A percentile compares a stretch with the other conserved stretches of the same genome.
Evolutionary conservation across 257 asterid species (phyloP).

Genomic region (Solanum chmielewskii): DNA sequence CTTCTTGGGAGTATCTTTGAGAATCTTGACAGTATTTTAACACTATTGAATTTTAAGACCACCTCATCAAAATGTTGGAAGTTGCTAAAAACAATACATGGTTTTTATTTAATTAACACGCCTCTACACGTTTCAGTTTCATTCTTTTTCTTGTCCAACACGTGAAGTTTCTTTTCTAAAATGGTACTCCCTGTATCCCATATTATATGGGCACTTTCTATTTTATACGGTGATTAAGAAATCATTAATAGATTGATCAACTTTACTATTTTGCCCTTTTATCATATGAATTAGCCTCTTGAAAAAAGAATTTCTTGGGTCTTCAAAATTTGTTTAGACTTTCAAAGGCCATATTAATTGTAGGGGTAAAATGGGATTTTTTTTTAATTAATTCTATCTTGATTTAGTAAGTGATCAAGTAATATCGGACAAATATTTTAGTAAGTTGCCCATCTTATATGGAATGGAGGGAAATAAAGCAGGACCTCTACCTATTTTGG

Average conservation of each 20-base stretch:
- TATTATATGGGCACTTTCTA: background rate
- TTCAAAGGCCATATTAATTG: background rate
- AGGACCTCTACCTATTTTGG: background rate
- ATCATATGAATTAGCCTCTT: background rate
- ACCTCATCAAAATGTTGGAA: background rate
- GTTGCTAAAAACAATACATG: background rate
- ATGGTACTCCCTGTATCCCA: background rate
- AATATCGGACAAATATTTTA: background rate
- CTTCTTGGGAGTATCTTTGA: background rate
- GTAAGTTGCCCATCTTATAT: no score
- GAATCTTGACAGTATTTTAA: background rate
- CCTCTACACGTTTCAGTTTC: background rate
- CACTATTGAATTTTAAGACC: background rate
- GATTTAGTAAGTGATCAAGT: background rate
- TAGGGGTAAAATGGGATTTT: background rate
- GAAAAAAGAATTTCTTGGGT: background rate
- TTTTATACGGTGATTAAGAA: background rate
- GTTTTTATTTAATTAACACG: background rate
- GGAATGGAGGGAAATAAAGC: background rate
- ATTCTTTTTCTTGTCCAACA: background rate
- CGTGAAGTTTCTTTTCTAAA: background rate
- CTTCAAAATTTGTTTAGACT: background rate
- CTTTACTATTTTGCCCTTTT: background rate
- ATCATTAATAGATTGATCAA: background rate
- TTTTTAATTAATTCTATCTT: background rate